Base-by-base conservation (phyloP, 2,329 filamentous ascomycete genomes). In the Zasmidium angulare region DNA sequence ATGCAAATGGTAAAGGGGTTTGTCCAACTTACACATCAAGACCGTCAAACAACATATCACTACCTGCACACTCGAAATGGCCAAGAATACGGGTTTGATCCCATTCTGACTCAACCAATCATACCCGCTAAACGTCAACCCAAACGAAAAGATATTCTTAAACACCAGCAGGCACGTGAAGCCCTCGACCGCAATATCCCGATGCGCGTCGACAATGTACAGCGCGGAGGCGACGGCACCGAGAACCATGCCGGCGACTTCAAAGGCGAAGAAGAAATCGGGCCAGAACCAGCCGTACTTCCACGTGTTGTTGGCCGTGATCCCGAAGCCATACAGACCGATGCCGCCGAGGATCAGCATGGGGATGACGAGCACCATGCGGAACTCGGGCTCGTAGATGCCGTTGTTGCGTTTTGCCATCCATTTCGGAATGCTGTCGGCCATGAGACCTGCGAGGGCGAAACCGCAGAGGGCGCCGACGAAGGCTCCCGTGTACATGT, bases 111-210 rank as follows among this genome's bases (percentile, higher is more conserved):
- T 81, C 23, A 96, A 81, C 93, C 93, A 97, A 58, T 92, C 81
- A 69, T 91, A 96, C 0, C 91, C 91, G 66, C 85, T 89, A 73
- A 88, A 96, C 0, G 93, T 96, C 57, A 97, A 79, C 6, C 86
- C 85, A 69, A 96, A 97, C 63, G 88, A 90, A 78, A 97, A 96
- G 63, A 97, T 84, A 75, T 97, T 96, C 77, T 97, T 97, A 81
- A 97, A 96, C 55, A 96, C 87, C 64, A 96, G 84, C 73, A 95
- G 84, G 75, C 91, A 90, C 0, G 92, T 96, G 73, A 96, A 96
- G 6, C 87, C 90, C 76, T 97, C 93, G 50, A 96, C 85, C 0
- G 90, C 86, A 58, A 96, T 85, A 62, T 93, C 88, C 7, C 92
- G 88, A 76, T 97, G 93, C 0, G 93, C 93, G 76, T 97, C 93